Conservation (phyloP, 2,329 filamentous ascomycete genomes). For the Venturia effusa region DNA sequence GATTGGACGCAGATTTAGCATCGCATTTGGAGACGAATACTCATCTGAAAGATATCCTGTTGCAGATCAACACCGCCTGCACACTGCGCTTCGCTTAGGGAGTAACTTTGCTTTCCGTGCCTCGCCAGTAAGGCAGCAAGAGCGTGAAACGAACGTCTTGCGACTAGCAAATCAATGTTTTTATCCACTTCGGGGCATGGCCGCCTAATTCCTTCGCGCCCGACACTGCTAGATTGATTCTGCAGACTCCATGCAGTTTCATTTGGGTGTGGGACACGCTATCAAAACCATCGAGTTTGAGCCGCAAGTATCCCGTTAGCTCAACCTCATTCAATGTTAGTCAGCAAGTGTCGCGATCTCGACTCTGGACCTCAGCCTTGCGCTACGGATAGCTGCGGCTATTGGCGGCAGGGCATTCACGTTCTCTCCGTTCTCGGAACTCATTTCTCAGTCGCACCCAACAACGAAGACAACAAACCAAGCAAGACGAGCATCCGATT, state of each 20-base stretch:
- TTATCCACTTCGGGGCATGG: neutral
- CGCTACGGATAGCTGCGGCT: neutral
- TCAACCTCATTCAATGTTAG: neutral
- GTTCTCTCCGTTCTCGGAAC: neutral
- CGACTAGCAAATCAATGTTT: neutral
- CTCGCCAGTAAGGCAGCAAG: neutral
- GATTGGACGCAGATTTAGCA: neutral
- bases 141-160: neutral
- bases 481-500: neutral
- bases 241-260: neutral
- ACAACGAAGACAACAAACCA: neutral
- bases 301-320: conserved; percentile 3
- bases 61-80: neutral
- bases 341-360: neutral
- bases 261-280: neutral
- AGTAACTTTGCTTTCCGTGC: neutral
- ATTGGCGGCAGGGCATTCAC: neutral
- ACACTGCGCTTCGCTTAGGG: neutral
- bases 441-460: neutral
- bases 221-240: neutral
- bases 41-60: neutral
- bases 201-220: neutral
- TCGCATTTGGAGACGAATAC: neutral
- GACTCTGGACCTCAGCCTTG: neutral
- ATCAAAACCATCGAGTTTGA: neutral